These are phyloP conservation scores for Metschnikowia anglica DNA, from an alignment of 805 yeast species.

Conservation along the genomic window DNA sequence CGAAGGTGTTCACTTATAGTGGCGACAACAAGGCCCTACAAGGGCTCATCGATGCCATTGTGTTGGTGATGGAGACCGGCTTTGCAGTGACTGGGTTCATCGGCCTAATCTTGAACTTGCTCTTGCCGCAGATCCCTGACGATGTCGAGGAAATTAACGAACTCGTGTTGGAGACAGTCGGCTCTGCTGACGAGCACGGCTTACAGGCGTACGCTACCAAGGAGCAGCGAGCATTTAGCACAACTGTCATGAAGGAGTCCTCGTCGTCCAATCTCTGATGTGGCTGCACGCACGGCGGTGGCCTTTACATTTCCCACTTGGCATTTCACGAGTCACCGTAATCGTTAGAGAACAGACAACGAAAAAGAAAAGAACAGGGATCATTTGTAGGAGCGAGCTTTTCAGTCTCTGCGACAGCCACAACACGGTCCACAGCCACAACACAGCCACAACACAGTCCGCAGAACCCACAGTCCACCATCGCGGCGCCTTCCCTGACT, in stretches of 20 bases:
- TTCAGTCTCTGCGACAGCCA: too few species aligned
- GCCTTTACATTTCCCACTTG: too few species aligned
- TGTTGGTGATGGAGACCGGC: conserved; percentile 22
- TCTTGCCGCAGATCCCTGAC: conserved; percentile 20
- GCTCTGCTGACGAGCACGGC: conserved; percentile 21
- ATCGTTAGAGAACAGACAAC: too few species aligned
- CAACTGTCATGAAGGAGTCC: conserved; percentile 8
- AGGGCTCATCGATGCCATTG: conserved; percentile 20
- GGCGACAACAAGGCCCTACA: conserved; percentile 18
- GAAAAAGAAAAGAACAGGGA: too few species aligned
- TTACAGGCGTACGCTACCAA: conserved; percentile 17
- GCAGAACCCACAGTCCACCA: too few species aligned
- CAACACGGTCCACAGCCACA: too few species aligned
- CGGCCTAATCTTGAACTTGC: conserved; percentile 20
- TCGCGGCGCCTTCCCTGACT: too few species aligned
- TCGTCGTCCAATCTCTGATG: conserved; percentile 11
- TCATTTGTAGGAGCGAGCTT: too few species aligned
- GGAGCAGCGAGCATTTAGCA: conserved; percentile 16
- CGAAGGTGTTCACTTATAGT: conserved; percentile 17
- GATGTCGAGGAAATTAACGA: conserved; percentile 23
- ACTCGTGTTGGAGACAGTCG: conserved; percentile 22
- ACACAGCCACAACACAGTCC: too few species aligned
- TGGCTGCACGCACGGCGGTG: too few species aligned
- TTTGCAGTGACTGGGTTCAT: conserved; percentile 21
- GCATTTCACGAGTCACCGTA: too few species aligned